Conservation (phyloP, 2,329 filamentous ascomycete species). For the Curvularia eragrostidis region DNA sequence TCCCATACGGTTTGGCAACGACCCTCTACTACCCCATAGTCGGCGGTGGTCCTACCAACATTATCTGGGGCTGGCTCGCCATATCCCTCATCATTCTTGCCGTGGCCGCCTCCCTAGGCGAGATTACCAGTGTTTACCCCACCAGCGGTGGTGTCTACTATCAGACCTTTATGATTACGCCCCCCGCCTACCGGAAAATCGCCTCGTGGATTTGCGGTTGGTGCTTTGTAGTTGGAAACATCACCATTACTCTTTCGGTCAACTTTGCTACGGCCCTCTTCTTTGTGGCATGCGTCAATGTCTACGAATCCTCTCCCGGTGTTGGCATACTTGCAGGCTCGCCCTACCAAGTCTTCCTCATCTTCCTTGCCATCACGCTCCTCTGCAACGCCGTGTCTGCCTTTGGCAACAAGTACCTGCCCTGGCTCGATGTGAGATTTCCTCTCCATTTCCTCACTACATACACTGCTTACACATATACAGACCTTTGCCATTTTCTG, state of each 20-base stretch:
- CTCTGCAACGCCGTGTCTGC: slow-evolving; percentile 60
- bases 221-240: slow-evolving; percentile 79
- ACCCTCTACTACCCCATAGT: slow-evolving; percentile 72
- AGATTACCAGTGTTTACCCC: slow-evolving; percentile 78
- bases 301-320: slow-evolving; percentile 58
- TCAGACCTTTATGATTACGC: slow-evolving; percentile 76
- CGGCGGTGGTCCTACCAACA: slow-evolving; percentile 70
- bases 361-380: slow-evolving; percentile 59
- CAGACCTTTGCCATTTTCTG: slow-evolving; percentile 76
- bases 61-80: slow-evolving; percentile 75
- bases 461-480: slow-evolving; percentile 30
- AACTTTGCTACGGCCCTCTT: slow-evolving; percentile 73
- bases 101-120: slow-evolving; percentile 72
- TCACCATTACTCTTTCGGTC: slow-evolving; percentile 82
- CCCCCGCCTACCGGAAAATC: slow-evolving; percentile 65
- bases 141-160: slow-evolving; percentile 82
- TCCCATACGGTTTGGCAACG: slow-evolving; percentile 75
- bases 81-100: slow-evolving; percentile 73
- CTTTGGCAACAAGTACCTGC: slow-evolving; percentile 61
- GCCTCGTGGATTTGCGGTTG: slow-evolving; percentile 77
- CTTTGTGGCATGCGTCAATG: slow-evolving; percentile 62
- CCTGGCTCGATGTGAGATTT: slow-evolving; percentile 69
- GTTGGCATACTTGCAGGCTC: slow-evolving; percentile 54
- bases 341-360: slow-evolving; percentile 56
- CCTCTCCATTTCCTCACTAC: slow-evolving; percentile 23